phyloP scores from a whole-genome alignment of 192 early-diverging fungal genomes.

The Spinellus fusiger region DNA sequence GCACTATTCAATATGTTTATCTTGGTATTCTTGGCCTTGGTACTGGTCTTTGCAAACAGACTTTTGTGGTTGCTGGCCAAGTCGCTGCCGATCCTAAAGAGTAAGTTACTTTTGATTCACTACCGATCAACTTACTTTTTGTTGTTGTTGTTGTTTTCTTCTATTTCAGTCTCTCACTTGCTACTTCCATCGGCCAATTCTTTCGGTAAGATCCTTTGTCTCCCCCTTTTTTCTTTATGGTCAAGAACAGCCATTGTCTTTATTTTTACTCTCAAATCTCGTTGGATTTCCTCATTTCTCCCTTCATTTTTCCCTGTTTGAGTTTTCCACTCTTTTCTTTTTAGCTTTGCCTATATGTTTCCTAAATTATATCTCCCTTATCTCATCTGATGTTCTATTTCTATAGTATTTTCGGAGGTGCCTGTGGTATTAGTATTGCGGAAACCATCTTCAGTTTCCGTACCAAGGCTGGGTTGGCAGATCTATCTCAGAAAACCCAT shows the following conservation, averaged over 20 bases:
- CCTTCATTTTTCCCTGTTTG: too few species aligned
- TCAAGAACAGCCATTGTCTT: too few species aligned
- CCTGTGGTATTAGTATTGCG: neutral
- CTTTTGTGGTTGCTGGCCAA: slow-evolving; percentile 63
- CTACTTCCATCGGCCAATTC: slow-evolving; percentile 15
- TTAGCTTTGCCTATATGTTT: too few species aligned
- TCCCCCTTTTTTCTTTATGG: too few species aligned
- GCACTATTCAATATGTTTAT: slow-evolving; percentile 51
- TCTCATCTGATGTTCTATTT: too few species aligned
- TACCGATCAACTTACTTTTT: neutral
- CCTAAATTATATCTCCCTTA: too few species aligned
- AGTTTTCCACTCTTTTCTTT: too few species aligned
- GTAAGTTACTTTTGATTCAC: slow-evolving; percentile 11
- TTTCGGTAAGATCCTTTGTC: slow-evolving; percentile 19
- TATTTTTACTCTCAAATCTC: too few species aligned
- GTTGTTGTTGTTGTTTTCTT: neutral
- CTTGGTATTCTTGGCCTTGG: slow-evolving; percentile 70
- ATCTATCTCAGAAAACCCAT: neutral
- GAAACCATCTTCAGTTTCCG: neutral
- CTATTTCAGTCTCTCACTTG: slow-evolving; percentile 14
- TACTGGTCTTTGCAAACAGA: slow-evolving; percentile 66
- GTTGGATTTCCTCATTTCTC: too few species aligned
- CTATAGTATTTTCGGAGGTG: neutral
- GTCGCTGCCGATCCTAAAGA: slow-evolving; percentile 49
- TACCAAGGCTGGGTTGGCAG: neutral